These are phyloP conservation scores for Aegilops sharonensis DNA, from an alignment of 176 grass and related monocot genomes.

Conservation along the genomic window DNA sequence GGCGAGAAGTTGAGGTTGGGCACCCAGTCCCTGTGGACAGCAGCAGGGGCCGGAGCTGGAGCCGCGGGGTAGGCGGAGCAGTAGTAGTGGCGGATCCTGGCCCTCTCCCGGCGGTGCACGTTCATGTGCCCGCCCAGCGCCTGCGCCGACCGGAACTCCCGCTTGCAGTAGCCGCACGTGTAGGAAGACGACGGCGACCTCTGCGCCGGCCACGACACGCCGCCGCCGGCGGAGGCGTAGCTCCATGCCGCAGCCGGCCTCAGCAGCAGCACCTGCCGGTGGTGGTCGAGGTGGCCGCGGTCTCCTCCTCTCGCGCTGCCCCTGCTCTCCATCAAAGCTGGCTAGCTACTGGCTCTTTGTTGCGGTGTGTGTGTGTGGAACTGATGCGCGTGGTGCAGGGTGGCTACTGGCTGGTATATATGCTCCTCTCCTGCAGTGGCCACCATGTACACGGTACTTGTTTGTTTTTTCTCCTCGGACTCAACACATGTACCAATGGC, in stretches of 20 bases:
- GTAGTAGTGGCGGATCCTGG: slow-evolving; percentile 37
- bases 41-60: neutral
- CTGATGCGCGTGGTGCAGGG: neutral
- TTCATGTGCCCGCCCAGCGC: too few species aligned
- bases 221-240: neutral
- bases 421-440: too few species aligned
- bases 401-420: neutral
- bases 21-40: neutral
- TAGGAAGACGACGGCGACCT: neutral
- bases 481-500: neutral
- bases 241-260: slow-evolving; percentile 26
- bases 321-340: slow-evolving; percentile 24
- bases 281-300: slow-evolving; percentile 10
- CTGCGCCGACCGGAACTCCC: too few species aligned
- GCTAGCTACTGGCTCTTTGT: neutral
- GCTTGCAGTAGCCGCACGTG: too few species aligned
- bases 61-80: neutral
- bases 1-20: slow-evolving; percentile 40
- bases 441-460: neutral
- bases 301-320: slow-evolving; percentile 12
- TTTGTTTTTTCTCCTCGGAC: neutral
- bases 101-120: slow-evolving; percentile 47
- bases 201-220: slow-evolving; percentile 16
- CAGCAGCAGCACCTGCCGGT: neutral
- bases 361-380: neutral